Evolutionary conservation across 345 rosid genomes (phyloP), one percentile per base, ranked within the genome.

Genomic region (Mercurialis annua): DNA sequence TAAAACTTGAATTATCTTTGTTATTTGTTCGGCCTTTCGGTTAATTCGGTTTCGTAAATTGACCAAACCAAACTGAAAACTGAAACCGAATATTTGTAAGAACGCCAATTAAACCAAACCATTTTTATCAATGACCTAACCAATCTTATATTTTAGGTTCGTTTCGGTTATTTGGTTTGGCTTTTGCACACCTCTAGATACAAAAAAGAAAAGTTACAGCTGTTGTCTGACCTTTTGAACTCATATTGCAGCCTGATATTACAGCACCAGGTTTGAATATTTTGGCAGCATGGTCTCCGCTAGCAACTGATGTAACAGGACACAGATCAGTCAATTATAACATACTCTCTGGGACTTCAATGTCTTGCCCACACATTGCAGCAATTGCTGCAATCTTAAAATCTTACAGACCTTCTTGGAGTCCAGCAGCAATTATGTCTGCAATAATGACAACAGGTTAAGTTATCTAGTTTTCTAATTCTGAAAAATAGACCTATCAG

Each of bases 361-460:
- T 82, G 83, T 75, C 88, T 51, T 83, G 86, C 55, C 86, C 86
- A 15, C 88, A 86, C 62, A 76, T 76, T 36, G 56, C 87, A 1
- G 82, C 81, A n/a, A 76, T 70, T 49, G 74, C 85, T 5, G 82
- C 75, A 18, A 82, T 79, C 61, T 16, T 86, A 61, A 82, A 75
- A 81, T 79, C 88, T 40, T 36, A 29, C 55, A 55, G 60, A 44
- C 81, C 86, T 71, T 73, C 82, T 17, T 82, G 82, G 82, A 78
- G 85, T 57, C 85, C 82, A 31, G 83, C 88, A 43, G 82, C 86
- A 2, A 79, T 77, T 47, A 83, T 63, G 76, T 86, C 90, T 30
- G 88, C 79, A 64, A 83, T 84, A 54, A 80, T 84, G 79, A 86
- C 83, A 58, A 81, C 90, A 76, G 85, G 86, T 83, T 65, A 63